Evolutionary conservation across 1,284 basidiomycete genomes (phyloP).

Genomic region (Caloboletus firmus): DNA sequence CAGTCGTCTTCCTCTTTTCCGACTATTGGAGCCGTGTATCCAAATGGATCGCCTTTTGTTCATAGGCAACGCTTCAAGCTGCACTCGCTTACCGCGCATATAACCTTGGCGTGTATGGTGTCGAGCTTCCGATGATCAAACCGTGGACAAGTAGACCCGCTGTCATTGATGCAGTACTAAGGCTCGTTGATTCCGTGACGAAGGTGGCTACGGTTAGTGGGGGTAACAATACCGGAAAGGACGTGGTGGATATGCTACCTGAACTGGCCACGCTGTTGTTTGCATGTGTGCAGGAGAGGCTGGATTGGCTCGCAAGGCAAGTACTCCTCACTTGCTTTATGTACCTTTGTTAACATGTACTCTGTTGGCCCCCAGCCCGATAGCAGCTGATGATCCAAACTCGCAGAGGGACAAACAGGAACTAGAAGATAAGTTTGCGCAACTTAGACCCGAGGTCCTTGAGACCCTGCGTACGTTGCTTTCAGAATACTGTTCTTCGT

Average conservation of each 20-base stretch:
- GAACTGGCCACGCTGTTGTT: constrained; percentile 72
- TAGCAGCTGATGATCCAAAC: constrained; percentile 46
- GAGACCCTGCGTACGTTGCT: constrained; percentile 67
- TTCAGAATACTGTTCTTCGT: neutral
- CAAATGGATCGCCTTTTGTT: neutral
- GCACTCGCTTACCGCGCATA: constrained; percentile 74
- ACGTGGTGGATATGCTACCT: constrained; percentile 57
- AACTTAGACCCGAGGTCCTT: constrained; percentile 70
- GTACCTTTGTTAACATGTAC: constrained; percentile 4
- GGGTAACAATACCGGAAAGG: constrained; percentile 40
- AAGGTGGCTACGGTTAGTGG: constrained; percentile 31
- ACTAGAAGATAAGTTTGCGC: constrained; percentile 64
- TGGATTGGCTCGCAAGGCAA: constrained; percentile 68
- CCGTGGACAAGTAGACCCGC: constrained; percentile 81
- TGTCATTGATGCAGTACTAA: constrained; percentile 69
- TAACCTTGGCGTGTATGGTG: constrained; percentile 73
- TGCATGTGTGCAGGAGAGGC: constrained; percentile 69
- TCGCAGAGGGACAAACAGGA: constrained; percentile 54
- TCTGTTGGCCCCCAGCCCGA: constrained; percentile 36
- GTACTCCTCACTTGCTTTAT: constrained; percentile 14
- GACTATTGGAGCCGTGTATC: neutral
- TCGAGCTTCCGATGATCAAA: constrained; percentile 68
- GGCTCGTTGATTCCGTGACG: constrained; percentile 72
- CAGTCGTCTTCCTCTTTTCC: constrained; percentile 25
- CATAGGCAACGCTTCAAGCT: constrained; percentile 69